phyloP scores from a whole-genome alignment of 176 grass and related monocot species.

The Bolboschoenus planiculmis region DNA sequence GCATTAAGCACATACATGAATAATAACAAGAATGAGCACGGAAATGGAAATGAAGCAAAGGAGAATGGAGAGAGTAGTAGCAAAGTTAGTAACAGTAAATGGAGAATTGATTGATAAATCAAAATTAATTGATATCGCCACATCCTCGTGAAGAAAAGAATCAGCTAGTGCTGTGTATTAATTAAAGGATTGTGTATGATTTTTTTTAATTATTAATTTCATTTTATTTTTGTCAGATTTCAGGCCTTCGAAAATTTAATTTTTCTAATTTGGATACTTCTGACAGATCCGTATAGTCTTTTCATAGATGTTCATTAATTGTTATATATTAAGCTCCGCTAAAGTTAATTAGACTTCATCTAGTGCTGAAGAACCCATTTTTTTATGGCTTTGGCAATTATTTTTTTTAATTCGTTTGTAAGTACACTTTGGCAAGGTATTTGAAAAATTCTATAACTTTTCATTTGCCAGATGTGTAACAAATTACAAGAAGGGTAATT shows the following conservation, averaged over 20 bases:
- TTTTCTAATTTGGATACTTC: slow-evolving; percentile 6
- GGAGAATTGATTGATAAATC: slow-evolving; percentile 24
- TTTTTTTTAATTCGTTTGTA: background rate
- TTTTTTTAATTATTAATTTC: slow-evolving; percentile 4
- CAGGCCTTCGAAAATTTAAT: slow-evolving; percentile 1
- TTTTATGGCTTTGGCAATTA: background rate
- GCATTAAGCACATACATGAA: slow-evolving; percentile 43
- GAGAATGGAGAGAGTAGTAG: slow-evolving; percentile 50
- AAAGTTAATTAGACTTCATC: background rate
- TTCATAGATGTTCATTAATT: slow-evolving; percentile 7
- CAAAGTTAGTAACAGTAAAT: slow-evolving; percentile 39
- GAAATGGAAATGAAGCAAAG: slow-evolving; percentile 19
- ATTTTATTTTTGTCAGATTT: slow-evolving; percentile 18
- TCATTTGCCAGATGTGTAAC: background rate
- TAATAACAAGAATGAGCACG: slow-evolving; percentile 36
- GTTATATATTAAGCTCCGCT: slow-evolving; percentile 7
- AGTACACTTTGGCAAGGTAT: background rate
- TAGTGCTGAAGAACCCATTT: background rate
- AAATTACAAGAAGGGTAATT: background rate
- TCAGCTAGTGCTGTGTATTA: slow-evolving; percentile 23
- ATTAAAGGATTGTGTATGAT: slow-evolving; percentile 5
- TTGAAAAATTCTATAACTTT: background rate
- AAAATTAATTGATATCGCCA: background rate
- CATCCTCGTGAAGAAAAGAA: slow-evolving; percentile 27
- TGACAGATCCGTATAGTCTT: background rate